Conservation (phyloP, 345 rosid genomes). For the Cardiospermum halicacabum region DNA sequence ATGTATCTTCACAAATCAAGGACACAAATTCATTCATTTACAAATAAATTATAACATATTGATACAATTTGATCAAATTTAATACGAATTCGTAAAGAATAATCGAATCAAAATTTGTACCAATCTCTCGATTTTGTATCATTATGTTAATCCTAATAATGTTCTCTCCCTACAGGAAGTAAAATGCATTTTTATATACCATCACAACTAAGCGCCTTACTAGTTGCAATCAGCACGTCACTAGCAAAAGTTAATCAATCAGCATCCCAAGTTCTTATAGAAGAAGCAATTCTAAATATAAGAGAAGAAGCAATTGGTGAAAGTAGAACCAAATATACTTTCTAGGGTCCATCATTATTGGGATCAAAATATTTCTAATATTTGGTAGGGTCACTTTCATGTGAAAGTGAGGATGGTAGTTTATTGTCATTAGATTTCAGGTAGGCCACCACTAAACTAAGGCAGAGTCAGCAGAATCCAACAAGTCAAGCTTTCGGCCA, state of each 20-base stretch:
- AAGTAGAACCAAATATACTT: background rate
- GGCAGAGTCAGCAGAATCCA: background rate
- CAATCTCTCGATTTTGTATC: too few species aligned
- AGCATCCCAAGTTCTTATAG: background rate
- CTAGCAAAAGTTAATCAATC: background rate
- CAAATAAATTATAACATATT: too few species aligned
- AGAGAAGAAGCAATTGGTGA: background rate
- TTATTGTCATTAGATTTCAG: background rate
- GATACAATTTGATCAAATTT: too few species aligned
- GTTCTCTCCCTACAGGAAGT: too few species aligned
- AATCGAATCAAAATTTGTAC: too few species aligned
- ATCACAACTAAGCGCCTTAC: too few species aligned
- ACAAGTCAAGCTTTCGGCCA: slow-evolving; percentile 1
- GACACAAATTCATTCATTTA: too few species aligned
- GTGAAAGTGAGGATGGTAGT: background rate
- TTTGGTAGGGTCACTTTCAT: background rate
- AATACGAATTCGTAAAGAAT: too few species aligned
- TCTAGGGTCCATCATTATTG: background rate
- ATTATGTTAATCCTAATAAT: too few species aligned
- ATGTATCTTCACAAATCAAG: too few species aligned
- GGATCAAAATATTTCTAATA: background rate
- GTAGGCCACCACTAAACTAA: background rate
- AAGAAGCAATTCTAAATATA: background rate
- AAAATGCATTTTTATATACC: too few species aligned
- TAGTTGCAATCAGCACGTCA: too few species aligned